Evolutionary conservation across 2,329 filamentous ascomycete species (phyloP).

Genomic region (Beauveria varroae): DNA sequence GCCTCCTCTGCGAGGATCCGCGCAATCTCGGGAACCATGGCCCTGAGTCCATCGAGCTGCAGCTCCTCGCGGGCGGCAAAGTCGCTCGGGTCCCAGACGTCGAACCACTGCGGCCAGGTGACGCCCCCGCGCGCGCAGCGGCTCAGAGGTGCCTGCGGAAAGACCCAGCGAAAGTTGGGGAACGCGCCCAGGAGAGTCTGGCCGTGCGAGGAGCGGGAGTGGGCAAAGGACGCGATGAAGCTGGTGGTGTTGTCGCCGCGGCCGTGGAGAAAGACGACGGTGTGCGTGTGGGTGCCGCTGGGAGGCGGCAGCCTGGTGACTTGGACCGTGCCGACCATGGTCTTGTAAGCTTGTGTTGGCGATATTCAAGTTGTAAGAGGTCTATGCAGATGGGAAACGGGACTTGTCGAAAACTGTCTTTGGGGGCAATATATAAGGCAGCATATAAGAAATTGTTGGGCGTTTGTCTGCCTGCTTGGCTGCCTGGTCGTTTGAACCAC

Average conservation of each 20-base stretch:
- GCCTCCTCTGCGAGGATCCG: slow-evolving; percentile 29
- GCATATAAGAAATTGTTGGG: too few species aligned
- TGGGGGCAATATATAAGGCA: too few species aligned
- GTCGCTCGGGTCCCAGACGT: slow-evolving; percentile 36
- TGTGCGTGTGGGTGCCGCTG: slow-evolving; percentile 28
- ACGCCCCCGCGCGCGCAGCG: slow-evolving; percentile 17
- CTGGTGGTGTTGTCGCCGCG: slow-evolving; percentile 32
- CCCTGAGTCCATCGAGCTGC: slow-evolving; percentile 32
- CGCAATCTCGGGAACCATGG: slow-evolving; percentile 27
- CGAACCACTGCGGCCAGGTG: slow-evolving; percentile 40
- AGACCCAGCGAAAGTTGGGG: slow-evolving; percentile 42
- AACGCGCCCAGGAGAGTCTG: slow-evolving; percentile 31
- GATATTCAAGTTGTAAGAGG: too few species aligned
- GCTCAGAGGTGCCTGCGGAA: slow-evolving; percentile 33
- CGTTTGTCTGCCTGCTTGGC: too few species aligned
- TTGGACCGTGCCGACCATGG: background rate
- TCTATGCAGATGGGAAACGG: too few species aligned
- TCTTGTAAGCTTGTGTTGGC: background rate
- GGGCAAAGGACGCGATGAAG: slow-evolving; percentile 24
- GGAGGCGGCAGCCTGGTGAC: background rate
- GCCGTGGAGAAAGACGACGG: slow-evolving; percentile 38
- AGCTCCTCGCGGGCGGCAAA: slow-evolving; percentile 34
- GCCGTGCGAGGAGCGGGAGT: slow-evolving; percentile 23
- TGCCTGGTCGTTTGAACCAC: too few species aligned
- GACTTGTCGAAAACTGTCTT: too few species aligned